These are phyloP conservation scores for Podila epicladia DNA, from an alignment of 192 early-diverging fungal species.

Conservation along the genomic window DNA sequence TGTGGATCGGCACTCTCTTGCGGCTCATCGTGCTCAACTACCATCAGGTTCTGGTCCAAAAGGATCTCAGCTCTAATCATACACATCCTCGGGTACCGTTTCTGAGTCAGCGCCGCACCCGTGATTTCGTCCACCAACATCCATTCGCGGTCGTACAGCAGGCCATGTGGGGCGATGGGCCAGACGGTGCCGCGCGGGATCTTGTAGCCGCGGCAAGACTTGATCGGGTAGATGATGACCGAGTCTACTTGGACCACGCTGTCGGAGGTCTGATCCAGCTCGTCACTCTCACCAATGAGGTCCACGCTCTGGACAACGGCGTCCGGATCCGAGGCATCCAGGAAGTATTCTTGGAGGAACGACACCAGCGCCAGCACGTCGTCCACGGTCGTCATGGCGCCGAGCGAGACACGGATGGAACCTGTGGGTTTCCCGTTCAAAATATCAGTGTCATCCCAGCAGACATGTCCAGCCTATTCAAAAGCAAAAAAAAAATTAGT, in stretches of 20 bases:
- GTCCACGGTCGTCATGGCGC: slow-evolving; percentile 68
- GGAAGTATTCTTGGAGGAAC: slow-evolving; percentile 72
- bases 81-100: slow-evolving; percentile 69
- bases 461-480: slow-evolving; percentile 67
- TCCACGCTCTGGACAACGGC: slow-evolving; percentile 9
- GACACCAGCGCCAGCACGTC: slow-evolving; percentile 67
- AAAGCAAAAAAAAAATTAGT: no score
- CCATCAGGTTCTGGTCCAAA: slow-evolving; percentile 48
- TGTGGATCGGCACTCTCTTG: slow-evolving; percentile 14
- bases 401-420: slow-evolving; percentile 81
- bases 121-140: slow-evolving; percentile 64
- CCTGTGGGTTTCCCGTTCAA: slow-evolving; percentile 76
- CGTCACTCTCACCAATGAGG: slow-evolving; percentile 16
- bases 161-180: slow-evolving; percentile 63
- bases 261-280: neutral
- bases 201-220: slow-evolving; percentile 78
- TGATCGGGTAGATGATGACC: slow-evolving; percentile 67
- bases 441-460: slow-evolving; percentile 80
- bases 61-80: slow-evolving; percentile 65
- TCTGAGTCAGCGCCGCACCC: slow-evolving; percentile 73
- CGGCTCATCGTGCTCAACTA: slow-evolving; percentile 46
- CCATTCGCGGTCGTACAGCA: slow-evolving; percentile 73
- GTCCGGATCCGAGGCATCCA: slow-evolving; percentile 36
- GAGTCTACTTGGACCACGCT: slow-evolving; percentile 27
- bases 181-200: slow-evolving; percentile 56